phyloP scores from a whole-genome alignment of 352 stramenopile species.

The Phytopythium vexans region DNA sequence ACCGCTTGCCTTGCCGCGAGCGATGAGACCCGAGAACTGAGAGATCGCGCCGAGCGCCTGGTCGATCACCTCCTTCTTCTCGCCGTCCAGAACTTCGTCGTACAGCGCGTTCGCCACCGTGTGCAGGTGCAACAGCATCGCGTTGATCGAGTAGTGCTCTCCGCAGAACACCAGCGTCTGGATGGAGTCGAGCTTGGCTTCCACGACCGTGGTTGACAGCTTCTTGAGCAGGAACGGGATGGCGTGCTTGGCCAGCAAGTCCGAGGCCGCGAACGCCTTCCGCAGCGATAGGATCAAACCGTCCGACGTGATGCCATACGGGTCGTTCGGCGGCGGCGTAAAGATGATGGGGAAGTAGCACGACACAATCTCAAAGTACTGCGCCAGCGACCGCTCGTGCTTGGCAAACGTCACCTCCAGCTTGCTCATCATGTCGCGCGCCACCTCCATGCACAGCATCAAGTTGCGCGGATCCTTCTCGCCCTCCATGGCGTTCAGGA shows the following conservation, averaged over 20 bases:
- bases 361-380: slow-evolving; percentile 89
- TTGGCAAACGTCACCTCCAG: slow-evolving; percentile 61
- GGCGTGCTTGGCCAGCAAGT: slow-evolving; percentile 74
- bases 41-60: slow-evolving; percentile 60
- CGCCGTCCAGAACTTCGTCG: slow-evolving; percentile 80
- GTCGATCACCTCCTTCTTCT: slow-evolving; percentile 79
- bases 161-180: slow-evolving; percentile 83
- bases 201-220: slow-evolving; percentile 65
- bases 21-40: slow-evolving; percentile 59
- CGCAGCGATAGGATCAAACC: slow-evolving; percentile 79
- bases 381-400: slow-evolving; percentile 65
- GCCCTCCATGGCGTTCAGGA: slow-evolving; percentile 83
- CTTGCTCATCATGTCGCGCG: slow-evolving; percentile 49
- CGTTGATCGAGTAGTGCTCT: slow-evolving; percentile 76
- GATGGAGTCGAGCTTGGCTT: slow-evolving; percentile 79
- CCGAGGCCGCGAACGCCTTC: slow-evolving; percentile 70
- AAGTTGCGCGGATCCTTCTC: slow-evolving; percentile 90
- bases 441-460: slow-evolving; percentile 74
- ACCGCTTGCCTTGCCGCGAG: slow-evolving; percentile 51
- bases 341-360: slow-evolving; percentile 94
- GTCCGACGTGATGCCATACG: slow-evolving; percentile 89
- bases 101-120: slow-evolving; percentile 67
- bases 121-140: slow-evolving; percentile 70
- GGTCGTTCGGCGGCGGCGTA: slow-evolving; percentile 86
- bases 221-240: slow-evolving; percentile 89